These are phyloP conservation scores for Hyaloscypha bicolor DNA, from an alignment of 495 filamentous ascomycete genomes.

Conservation along the genomic window DNA sequence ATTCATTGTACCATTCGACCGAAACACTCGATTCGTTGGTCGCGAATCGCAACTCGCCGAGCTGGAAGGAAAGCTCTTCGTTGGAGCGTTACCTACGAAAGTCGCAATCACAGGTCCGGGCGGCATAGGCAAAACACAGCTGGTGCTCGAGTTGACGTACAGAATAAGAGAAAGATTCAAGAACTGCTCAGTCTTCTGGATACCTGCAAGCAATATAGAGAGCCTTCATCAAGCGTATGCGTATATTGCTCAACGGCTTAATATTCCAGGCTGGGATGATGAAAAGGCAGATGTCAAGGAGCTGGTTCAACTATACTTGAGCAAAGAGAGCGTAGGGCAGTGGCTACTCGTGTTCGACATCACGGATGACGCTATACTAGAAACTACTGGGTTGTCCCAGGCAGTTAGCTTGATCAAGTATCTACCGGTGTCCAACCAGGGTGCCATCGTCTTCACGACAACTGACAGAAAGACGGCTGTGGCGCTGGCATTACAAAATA, in stretches of 20 bases:
- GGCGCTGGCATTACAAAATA: slow-evolving; percentile 26
- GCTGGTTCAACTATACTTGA: slow-evolving; percentile 25
- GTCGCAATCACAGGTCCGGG: slow-evolving; percentile 47
- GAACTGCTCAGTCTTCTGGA: slow-evolving; percentile 48
- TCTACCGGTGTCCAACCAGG: slow-evolving; percentile 28
- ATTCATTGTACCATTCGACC: slow-evolving; percentile 27
- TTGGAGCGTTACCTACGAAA: slow-evolving; percentile 28
- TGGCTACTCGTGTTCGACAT: slow-evolving; percentile 43
- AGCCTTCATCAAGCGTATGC: slow-evolving; percentile 44
- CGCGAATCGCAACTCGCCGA: slow-evolving; percentile 25
- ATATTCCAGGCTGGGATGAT: slow-evolving; percentile 25
- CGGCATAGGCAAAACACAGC: slow-evolving; percentile 54
- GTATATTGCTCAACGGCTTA: slow-evolving; percentile 36
- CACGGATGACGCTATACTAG: slow-evolving; percentile 29
- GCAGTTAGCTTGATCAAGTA: slow-evolving; percentile 30
- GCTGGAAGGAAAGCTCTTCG: slow-evolving; percentile 23
- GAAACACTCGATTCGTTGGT: slow-evolving; percentile 23
- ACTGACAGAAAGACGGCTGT: slow-evolving; percentile 23
- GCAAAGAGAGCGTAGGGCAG: slow-evolving; percentile 27
- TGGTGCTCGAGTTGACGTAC: slow-evolving; percentile 51
- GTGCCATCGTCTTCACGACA: slow-evolving; percentile 24
- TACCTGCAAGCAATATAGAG: slow-evolving; percentile 38
- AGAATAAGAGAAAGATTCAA: slow-evolving; percentile 36
- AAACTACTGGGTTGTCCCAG: slow-evolving; percentile 15
- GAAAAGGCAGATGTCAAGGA: slow-evolving; percentile 32